Percentiles rank a stretch among this genome's conserved stretches.
These are phyloP conservation scores for Bifiguratus adelaidae DNA, from an alignment of 192 early-diverging fungal genomes.

Conservation along the genomic window DNA sequence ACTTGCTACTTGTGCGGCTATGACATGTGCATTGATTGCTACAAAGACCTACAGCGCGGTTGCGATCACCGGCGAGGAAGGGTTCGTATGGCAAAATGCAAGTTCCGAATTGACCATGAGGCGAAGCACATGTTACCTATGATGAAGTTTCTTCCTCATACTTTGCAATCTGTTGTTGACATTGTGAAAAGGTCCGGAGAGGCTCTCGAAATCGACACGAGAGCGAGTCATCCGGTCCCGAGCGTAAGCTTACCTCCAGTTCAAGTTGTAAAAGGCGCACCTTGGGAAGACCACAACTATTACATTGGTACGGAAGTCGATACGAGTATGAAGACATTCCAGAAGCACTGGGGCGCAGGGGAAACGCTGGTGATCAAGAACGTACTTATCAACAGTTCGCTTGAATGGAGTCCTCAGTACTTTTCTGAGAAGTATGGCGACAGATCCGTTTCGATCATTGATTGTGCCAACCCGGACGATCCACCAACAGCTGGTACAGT, in stretches of 20 bases:
- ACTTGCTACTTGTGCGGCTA: neutral
- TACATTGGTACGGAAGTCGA: neutral
- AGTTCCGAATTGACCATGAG: neutral
- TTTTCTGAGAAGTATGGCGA: conserved; percentile 23
- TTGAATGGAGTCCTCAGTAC: conserved; percentile 19
- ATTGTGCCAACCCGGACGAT: conserved; percentile 23
- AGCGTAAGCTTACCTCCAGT: neutral
- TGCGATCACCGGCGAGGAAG: neutral
- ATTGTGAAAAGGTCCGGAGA: neutral
- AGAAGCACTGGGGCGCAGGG: neutral
- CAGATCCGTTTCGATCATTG: conserved; percentile 34
- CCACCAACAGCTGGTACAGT: conserved; percentile 15
- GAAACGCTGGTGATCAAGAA: neutral
- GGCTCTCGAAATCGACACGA: neutral
- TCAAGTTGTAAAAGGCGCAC: neutral
- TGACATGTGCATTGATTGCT: neutral
- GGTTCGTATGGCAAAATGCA: neutral
- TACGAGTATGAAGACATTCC: no score
- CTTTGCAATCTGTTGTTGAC: no score
- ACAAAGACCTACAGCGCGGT: neutral
- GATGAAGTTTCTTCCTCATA: neutral
- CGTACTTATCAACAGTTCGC: conserved; percentile 1
- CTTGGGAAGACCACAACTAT: neutral
- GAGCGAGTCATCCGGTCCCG: neutral
- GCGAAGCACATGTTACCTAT: neutral